Conservation (phyloP, 176 grass and related monocot species). For the Stipa capillata region DNA sequence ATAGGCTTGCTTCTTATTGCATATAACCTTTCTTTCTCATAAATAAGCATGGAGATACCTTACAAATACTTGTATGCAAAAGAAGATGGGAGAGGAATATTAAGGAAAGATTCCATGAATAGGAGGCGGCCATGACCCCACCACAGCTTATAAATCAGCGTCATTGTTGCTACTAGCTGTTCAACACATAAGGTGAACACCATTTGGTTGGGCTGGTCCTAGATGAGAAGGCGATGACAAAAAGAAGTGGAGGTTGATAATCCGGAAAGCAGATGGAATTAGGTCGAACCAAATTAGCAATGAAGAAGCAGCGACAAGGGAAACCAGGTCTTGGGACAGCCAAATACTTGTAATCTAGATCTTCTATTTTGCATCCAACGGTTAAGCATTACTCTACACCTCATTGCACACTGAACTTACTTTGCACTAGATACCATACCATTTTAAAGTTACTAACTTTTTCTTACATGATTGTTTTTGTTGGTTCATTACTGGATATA, state of each 20-base stretch:
- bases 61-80: neutral
- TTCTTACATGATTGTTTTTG: neutral
- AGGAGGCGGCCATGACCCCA: neutral
- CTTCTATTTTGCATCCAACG: neutral
- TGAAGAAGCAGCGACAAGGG: neutral
- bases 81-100: neutral
- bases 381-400: neutral
- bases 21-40: neutral
- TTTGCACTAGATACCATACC: neutral
- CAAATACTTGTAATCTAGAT: neutral
- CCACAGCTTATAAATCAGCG: neutral
- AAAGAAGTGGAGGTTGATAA: neutral
- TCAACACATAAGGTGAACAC: neutral
- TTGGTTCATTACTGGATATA: conserved; percentile 5
- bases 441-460: neutral
- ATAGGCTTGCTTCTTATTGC: neutral
- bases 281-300: neutral
- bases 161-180: neutral
- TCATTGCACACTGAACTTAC: neutral
- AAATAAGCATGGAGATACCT: neutral
- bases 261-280: neutral
- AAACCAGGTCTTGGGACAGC: neutral
- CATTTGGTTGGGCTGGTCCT: neutral
- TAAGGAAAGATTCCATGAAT: neutral
- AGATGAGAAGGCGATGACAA: neutral